Evolutionary conservation across 2,329 filamentous ascomycete species (phyloP).

Genomic region (Canariomyces notabilis): DNA sequence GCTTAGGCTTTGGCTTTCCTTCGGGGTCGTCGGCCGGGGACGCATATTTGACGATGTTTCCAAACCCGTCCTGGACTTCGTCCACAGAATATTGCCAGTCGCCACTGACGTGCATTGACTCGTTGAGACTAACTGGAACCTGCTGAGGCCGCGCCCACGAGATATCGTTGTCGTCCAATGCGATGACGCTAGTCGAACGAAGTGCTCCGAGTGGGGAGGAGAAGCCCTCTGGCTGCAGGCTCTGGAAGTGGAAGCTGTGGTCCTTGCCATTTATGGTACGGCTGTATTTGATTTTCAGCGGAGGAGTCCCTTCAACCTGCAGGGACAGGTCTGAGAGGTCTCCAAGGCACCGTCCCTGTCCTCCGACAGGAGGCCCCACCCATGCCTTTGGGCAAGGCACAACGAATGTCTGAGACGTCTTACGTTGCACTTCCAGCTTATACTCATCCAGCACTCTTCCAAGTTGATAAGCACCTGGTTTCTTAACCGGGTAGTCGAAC

Average conservation of each 20-base stretch:
- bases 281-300: slow-evolving; percentile 88
- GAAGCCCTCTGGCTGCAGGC: slow-evolving; percentile 83
- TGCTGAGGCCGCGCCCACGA: slow-evolving; percentile 75
- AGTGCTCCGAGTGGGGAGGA: slow-evolving; percentile 67
- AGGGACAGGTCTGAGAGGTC: slow-evolving; percentile 83
- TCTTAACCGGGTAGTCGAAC: slow-evolving; percentile 72
- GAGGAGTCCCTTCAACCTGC: slow-evolving; percentile 81
- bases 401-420: slow-evolving; percentile 72
- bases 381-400: slow-evolving; percentile 78
- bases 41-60: slow-evolving; percentile 76
- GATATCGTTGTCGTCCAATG: slow-evolving; percentile 58
- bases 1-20: slow-evolving; percentile 51
- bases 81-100: slow-evolving; percentile 88
- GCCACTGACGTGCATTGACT: slow-evolving; percentile 74
- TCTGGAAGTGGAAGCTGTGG: slow-evolving; percentile 84
- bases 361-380: slow-evolving; percentile 60
- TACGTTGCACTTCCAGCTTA: slow-evolving; percentile 82
- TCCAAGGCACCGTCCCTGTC: slow-evolving; percentile 69
- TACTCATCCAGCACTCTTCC: slow-evolving; percentile 86
- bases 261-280: slow-evolving; percentile 79
- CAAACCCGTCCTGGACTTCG: slow-evolving; percentile 85
- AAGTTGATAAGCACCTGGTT: slow-evolving; percentile 81
- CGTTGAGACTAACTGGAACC: slow-evolving; percentile 80
- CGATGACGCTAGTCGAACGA: slow-evolving; percentile 52
- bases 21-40: slow-evolving; percentile 63